Percentiles rank a stretch among this genome's conserved stretches.
These are phyloP conservation scores for Agastache rugosa DNA, from an alignment of 257 asterid genomes.

Conservation along the genomic window DNA sequence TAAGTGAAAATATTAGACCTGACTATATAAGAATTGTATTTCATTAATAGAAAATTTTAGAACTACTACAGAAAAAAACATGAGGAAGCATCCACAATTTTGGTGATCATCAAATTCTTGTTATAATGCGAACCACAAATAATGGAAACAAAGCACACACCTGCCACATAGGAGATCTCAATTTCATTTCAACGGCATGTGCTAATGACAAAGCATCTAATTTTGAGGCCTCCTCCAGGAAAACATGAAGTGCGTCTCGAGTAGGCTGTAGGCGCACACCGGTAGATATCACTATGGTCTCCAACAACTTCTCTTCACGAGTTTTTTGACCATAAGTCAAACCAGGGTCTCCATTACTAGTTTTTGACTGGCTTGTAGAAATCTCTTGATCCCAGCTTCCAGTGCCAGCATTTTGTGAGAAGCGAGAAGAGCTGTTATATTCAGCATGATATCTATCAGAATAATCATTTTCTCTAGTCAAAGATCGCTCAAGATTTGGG, in stretches of 20 bases:
- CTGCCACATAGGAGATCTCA: slow-evolving; percentile 95
- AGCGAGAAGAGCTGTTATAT: slow-evolving; percentile 53
- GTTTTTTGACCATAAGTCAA: slow-evolving; percentile 59
- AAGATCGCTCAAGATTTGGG: slow-evolving; percentile 87
- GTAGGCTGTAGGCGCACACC: slow-evolving; percentile 98
- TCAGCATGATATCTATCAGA: slow-evolving; percentile 62
- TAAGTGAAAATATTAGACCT: background rate
- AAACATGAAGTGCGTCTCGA: slow-evolving; percentile 85
- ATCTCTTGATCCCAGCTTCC: slow-evolving; percentile 70
- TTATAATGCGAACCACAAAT: background rate
- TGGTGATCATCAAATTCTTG: background rate
- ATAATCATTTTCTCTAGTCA: slow-evolving; percentile 70
- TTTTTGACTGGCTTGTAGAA: slow-evolving; percentile 59
- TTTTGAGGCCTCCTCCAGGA: slow-evolving; percentile 83
- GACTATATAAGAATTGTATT: background rate
- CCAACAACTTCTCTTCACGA: slow-evolving; percentile 84
- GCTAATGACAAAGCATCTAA: slow-evolving; percentile 67
- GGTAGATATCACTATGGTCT: slow-evolving; percentile 84
- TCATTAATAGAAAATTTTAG: background rate
- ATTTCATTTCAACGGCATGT: slow-evolving; percentile 78
- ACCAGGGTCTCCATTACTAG: slow-evolving; percentile 50
- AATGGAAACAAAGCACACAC: slow-evolving; percentile 45
- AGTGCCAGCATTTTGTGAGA: slow-evolving; percentile 69
- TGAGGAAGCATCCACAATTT: background rate
- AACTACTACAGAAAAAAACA: background rate